Percentiles rank a stretch among this genome's conserved stretches.
phyloP scores from a whole-genome alignment of 2,329 filamentous ascomycete genomes.

The Aspergillus sp. region DNA sequence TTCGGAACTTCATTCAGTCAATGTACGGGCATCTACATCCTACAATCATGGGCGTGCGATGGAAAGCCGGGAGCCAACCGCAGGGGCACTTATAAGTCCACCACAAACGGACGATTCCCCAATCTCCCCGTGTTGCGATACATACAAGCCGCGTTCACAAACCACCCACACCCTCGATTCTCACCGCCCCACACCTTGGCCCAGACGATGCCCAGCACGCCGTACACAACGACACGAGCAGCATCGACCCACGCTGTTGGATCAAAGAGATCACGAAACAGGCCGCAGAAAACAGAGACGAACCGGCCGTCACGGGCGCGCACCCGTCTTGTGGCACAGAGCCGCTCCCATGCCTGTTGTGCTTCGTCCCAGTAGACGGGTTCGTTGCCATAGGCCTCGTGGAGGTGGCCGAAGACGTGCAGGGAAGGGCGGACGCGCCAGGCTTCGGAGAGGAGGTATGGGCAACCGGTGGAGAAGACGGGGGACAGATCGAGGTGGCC shows the following conservation, averaged over 20 bases:
- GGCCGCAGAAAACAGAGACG: slow-evolving; percentile 15
- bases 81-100: slow-evolving; percentile 10
- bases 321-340: slow-evolving; percentile 40
- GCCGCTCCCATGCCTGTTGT: slow-evolving; percentile 64
- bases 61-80: too few species aligned
- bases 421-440: slow-evolving; percentile 68
- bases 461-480: slow-evolving; percentile 61
- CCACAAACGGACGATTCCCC: slow-evolving; percentile 33
- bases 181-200: slow-evolving; percentile 52
- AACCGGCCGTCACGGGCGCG: slow-evolving; percentile 19
- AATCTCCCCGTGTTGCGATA: slow-evolving; percentile 31
- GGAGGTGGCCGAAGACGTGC: slow-evolving; percentile 81
- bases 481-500: slow-evolving; percentile 55
- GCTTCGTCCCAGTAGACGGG: slow-evolving; percentile 67
- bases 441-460: slow-evolving; percentile 61
- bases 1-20: too few species aligned
- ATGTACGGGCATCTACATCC: too few species aligned
- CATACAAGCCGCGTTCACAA: slow-evolving; percentile 56
- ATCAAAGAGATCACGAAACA: slow-evolving; percentile 32
- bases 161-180: slow-evolving; percentile 37
- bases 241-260: slow-evolving; percentile 42
- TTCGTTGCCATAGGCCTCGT: slow-evolving; percentile 66
- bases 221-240: slow-evolving; percentile 45
- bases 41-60: too few species aligned
- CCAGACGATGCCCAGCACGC: slow-evolving; percentile 53